These are phyloP conservation scores for Leptomonas seymouri DNA, from an alignment of 208 protist genomes.

Conservation along the genomic window DNA sequence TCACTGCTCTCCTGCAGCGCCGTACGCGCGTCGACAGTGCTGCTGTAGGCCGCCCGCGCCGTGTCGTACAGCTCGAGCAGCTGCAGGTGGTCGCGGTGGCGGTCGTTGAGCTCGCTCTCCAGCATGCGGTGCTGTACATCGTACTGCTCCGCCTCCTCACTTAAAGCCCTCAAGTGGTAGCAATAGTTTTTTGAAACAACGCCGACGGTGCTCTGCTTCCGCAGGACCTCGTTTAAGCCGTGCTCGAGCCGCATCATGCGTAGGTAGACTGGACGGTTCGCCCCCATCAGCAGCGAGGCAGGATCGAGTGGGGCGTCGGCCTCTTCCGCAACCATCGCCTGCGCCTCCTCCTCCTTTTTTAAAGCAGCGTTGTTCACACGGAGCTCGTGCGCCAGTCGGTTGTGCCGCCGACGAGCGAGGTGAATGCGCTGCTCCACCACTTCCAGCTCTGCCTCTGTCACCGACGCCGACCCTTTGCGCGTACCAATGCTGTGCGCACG, in stretches of 20 bases:
- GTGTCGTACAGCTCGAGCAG: slow-evolving; percentile 87
- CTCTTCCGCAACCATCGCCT: background rate
- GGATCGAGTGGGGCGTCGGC: slow-evolving; percentile 3
- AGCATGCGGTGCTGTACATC: slow-evolving; percentile 65
- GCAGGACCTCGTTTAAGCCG: slow-evolving; percentile 86
- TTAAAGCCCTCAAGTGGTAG: slow-evolving; percentile 77
- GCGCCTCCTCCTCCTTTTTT: slow-evolving; percentile 2
- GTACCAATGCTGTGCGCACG: slow-evolving; percentile 19
- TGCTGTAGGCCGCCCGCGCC: slow-evolving; percentile 61
- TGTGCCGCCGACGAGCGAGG: slow-evolving; percentile 44
- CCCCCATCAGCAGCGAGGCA: slow-evolving; percentile 20
- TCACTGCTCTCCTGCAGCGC: slow-evolving; percentile 48
- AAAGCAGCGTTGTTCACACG: slow-evolving; percentile 10
- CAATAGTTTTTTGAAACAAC: slow-evolving; percentile 87
- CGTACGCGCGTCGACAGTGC: slow-evolving; percentile 44
- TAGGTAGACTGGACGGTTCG: slow-evolving; percentile 58
- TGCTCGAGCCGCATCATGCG: slow-evolving; percentile 93
- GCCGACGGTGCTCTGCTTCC: slow-evolving; percentile 85
- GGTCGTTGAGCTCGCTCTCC: slow-evolving; percentile 70
- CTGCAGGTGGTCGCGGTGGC: slow-evolving; percentile 88
- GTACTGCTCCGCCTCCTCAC: slow-evolving; percentile 63
- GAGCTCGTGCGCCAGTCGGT: slow-evolving; percentile 60
- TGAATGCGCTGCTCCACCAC: slow-evolving; percentile 49
- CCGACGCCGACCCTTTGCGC: slow-evolving; percentile 18
- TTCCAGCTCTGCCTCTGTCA: slow-evolving; percentile 68